Evolutionary conservation across 1,284 basidiomycete species (phyloP).

Genomic region (Fomitopsis schrenkii): DNA sequence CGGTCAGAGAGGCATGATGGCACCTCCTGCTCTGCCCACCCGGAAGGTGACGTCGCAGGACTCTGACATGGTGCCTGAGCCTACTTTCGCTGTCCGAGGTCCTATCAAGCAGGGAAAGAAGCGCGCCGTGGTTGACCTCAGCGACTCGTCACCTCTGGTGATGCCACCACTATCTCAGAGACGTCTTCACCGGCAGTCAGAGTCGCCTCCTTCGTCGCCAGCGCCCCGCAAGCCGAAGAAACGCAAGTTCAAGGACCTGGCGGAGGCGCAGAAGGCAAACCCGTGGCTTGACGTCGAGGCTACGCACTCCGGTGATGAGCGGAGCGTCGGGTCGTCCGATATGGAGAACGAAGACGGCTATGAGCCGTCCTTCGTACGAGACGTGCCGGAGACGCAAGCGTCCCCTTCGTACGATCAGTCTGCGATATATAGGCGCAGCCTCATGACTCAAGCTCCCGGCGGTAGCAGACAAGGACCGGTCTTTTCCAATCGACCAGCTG

Average conservation of each 20-base stretch:
- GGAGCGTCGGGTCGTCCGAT: conserved; percentile 56
- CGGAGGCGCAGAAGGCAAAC: conserved; percentile 37
- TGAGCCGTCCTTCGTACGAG: conserved; percentile 66
- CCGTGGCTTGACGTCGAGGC: conserved; percentile 65
- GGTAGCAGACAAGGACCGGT: conserved; percentile 36
- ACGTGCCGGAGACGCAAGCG: conserved; percentile 65
- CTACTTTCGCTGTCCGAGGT: conserved; percentile 53
- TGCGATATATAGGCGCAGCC: conserved; percentile 60
- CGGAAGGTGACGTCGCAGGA: conserved; percentile 16
- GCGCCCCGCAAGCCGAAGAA: conserved; percentile 31
- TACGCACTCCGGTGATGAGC: conserved; percentile 76
- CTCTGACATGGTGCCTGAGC: conserved; percentile 31
- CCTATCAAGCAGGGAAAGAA: conserved; percentile 33
- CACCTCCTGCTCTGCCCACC: conserved; percentile 37
- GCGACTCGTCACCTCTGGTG: conserved; percentile 37
- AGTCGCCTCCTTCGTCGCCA: conserved; percentile 25
- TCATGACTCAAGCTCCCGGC: conserved; percentile 62
- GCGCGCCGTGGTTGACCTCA: conserved; percentile 25
- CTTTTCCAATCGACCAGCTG: conserved; percentile 49
- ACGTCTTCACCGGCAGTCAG: conserved; percentile 35
- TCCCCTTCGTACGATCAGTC: conserved; percentile 75
- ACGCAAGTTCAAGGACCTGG: conserved; percentile 28
- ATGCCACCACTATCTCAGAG: conserved; percentile 38
- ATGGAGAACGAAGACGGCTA: conserved; percentile 64
- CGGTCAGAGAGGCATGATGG: conserved; percentile 27